Conservation (phyloP, 495 filamentous ascomycete species). For the Aspergillus sparsus region DNA sequence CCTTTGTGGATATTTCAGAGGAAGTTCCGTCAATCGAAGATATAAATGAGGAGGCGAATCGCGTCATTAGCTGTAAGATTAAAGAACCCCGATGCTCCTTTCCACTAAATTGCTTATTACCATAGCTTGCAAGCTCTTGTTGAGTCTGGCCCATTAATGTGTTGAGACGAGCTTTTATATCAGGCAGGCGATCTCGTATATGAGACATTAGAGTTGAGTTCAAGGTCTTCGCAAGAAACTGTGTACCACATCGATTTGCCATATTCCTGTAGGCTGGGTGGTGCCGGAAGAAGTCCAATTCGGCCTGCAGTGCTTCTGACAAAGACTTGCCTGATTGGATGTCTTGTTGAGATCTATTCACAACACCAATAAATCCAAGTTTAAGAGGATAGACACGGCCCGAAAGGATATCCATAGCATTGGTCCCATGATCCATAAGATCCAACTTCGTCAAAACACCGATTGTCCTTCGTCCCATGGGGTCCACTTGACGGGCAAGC, state of each 20-base stretch:
- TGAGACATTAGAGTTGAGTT: conserved; percentile 95
- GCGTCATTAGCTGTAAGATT: conserved; percentile 96
- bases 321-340: conserved; percentile 94
- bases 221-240: conserved; percentile 91
- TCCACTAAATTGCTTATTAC: conserved; percentile 95
- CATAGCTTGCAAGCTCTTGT: conserved; percentile 97
- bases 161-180: conserved; percentile 97
- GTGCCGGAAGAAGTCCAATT: conserved; percentile 93
- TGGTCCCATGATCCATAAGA: conserved; percentile 98
- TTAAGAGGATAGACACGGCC: conserved; percentile 96
- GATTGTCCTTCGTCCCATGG: conserved; percentile 91
- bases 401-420: conserved; percentile 94
- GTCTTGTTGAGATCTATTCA: conserved; percentile 97
- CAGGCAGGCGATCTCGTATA: conserved; percentile 91
- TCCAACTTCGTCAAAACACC: conserved; percentile 97
- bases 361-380: conserved; percentile 95
- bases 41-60: conserved; percentile 97
- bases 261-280: conserved; percentile 98
- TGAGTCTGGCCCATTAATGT: conserved; percentile 99
- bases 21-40: conserved; percentile 98
- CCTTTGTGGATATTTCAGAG: conserved; percentile 97
- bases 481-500: conserved; percentile 94
- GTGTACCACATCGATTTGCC: conserved; percentile 89
- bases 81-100: conserved; percentile 95
- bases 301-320: conserved; percentile 82